phyloP scores from a whole-genome alignment of 257 asterid genomes.

The Vinca minor region DNA sequence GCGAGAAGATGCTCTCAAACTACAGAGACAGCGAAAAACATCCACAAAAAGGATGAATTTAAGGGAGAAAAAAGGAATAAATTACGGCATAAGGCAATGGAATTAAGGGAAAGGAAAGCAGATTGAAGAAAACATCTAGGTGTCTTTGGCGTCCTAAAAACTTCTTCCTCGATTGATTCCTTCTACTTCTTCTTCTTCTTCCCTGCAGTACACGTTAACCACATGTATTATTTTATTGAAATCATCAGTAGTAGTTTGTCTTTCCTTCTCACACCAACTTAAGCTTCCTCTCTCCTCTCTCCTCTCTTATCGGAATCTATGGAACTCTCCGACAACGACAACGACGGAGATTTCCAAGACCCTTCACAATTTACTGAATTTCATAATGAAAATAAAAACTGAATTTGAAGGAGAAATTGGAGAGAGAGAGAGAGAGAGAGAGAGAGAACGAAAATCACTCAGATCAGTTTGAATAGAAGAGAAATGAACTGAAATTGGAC shows the following conservation, averaged over 20 bases:
- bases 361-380: not conserved
- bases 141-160: constrained; percentile 88
- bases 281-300: too few relatives aligned
- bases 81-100: constrained; percentile 85
- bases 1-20: constrained; percentile 15
- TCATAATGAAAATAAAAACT: too few relatives aligned
- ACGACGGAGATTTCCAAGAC: constrained; percentile 14
- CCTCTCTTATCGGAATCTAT: constrained; percentile 21
- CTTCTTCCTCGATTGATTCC: constrained; percentile 37
- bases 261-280: too few relatives aligned
- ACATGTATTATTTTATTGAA: constrained; percentile 35
- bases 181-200: too few relatives aligned
- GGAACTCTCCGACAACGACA: constrained; percentile 20
- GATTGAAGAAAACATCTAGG: constrained; percentile 79
- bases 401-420: constrained; percentile 15
- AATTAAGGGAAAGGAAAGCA: too few relatives aligned
- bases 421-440: not conserved
- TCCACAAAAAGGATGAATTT: constrained; percentile 6
- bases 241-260: too few relatives aligned
- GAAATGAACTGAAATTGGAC: constrained; percentile 13
- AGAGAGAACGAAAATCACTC: not conserved
- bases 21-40: constrained; percentile 2
- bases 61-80: constrained; percentile 39
- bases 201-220: constrained; percentile 85
- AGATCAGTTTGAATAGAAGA: constrained; percentile 10